Conservation (phyloP, 2,329 filamentous ascomycete genomes). For the Cytospora piceae region DNA sequence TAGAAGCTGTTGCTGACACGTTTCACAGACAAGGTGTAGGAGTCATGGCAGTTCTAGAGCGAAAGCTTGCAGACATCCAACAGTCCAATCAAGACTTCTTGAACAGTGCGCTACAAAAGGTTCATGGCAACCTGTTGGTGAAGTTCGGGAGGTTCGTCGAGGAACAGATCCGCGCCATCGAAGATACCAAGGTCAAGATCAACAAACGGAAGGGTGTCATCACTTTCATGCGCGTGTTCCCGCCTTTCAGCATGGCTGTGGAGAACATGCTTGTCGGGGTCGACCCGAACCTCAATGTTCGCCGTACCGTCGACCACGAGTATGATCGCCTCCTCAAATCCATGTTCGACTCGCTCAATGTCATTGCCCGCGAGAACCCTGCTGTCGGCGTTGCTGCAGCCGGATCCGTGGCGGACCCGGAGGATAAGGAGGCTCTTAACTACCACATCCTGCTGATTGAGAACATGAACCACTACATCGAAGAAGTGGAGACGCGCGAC, state of each 20-base stretch:
- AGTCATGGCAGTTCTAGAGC: constrained; percentile 78
- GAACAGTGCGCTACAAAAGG: constrained; percentile 73
- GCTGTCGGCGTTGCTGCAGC: constrained; percentile 46
- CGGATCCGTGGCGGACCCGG: constrained; percentile 54
- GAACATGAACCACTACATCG: constrained; percentile 97
- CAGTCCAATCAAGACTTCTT: constrained; percentile 95
- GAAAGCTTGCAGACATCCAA: constrained; percentile 75
- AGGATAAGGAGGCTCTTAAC: constrained; percentile 96
- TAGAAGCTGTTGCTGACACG: constrained; percentile 28
- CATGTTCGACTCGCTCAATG: constrained; percentile 97
- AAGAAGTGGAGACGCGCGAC: constrained; percentile 78
- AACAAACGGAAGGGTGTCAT: constrained; percentile 98
- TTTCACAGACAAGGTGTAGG: constrained; percentile 79
- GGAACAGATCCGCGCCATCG: constrained; percentile 91
- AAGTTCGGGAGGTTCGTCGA: constrained; percentile 90
- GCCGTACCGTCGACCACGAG: constrained; percentile 80
- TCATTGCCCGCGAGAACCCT: constrained; percentile 79
- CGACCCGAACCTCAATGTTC: constrained; percentile 63
- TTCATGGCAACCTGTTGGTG: constrained; percentile 73
- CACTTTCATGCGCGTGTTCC: constrained; percentile 92
- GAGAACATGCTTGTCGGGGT: constrained; percentile 77
- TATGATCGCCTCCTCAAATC: constrained; percentile 88
- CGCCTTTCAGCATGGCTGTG: constrained; percentile 77
- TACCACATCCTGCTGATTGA: constrained; percentile 97
- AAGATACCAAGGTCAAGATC: constrained; percentile 98